Base-by-base conservation (phyloP, 2,329 filamentous ascomycete genomes). In the Stylonectria norvegica region DNA sequence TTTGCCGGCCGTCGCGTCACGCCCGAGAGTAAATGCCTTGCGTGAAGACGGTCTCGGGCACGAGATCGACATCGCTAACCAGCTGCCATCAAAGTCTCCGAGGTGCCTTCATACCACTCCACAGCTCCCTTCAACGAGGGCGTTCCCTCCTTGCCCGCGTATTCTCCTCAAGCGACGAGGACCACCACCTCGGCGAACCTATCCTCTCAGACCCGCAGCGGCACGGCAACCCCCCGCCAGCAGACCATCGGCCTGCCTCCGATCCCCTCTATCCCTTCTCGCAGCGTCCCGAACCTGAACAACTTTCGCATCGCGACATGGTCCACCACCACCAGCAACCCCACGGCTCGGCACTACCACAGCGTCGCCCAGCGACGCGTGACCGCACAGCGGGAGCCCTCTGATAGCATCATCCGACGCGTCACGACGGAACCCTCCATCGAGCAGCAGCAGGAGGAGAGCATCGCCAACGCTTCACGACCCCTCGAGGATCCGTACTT, bases 401-500 rank as follows among this genome's bases (percentile, higher is more conserved):
- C 46, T 31, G 49, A 58, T 17, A 53, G 61, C 36, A 50, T 53
- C 43, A 50, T 53, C 43, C 50, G 43, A 30, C 53, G 48, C 27
- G 49, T 32, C 51, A 53, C 49, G 43, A 39, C 47, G 9, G 47
- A 56, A 19, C 43, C 37, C 18, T 40, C 28, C 31, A 36, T 40
- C 12, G 48, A 53, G 32, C 49, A 47, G 28, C 33, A 41, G 20
- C 42, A 47, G 36, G 50, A 53, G 16, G 28, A 10, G 6, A n/a
- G 16, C 10, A 25, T 38, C 30, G 39, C 53, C 19, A 23, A 43
- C 17, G 22, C 52, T 53, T 34, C 59, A 60, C 68, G 73, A 5
- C 80, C 79, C 3, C 68, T 82, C 14, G 83, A 86, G 61, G 83
- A 86, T 49, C 82, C 81, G 1, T 73, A 81, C 41, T 66, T 86